Conservation (phyloP, 169 alveolate genomes). For the Theileria parva region DNA sequence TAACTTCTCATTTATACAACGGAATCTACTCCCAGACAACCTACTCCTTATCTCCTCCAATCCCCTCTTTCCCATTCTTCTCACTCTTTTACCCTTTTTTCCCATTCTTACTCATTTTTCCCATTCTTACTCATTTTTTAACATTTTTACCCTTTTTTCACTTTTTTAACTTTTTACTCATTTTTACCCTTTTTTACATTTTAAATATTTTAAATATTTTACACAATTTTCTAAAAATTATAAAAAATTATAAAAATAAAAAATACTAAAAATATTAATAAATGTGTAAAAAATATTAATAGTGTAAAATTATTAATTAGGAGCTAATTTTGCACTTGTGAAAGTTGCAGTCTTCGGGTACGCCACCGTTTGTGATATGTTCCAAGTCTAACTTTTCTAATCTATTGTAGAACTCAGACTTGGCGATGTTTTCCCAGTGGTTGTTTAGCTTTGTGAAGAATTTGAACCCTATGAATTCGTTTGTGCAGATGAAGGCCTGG, state of each 20-base stretch:
- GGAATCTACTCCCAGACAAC: constrained; percentile 62
- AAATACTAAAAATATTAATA: background rate
- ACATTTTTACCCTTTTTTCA: too few species aligned
- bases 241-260: background rate
- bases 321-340: background rate
- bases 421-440: background rate
- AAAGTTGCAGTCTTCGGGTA: background rate
- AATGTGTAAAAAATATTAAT: background rate
- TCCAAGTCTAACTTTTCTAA: background rate
- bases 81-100: too few species aligned
- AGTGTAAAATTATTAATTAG: background rate
- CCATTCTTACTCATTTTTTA: too few species aligned
- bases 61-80: too few species aligned
- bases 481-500: background rate
- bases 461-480: background rate
- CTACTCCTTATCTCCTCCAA: constrained; percentile 28
- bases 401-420: background rate
- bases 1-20: constrained; percentile 44
- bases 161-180: background rate
- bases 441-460: background rate
- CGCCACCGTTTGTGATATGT: background rate
- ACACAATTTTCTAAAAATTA: background rate
- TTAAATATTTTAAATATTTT: too few species aligned
- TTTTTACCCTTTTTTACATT: too few species aligned
- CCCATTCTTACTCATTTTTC: too few species aligned